Base-by-base conservation (phyloP, 2,329 filamentous ascomycete genomes). In the Penicillium sp. region DNA sequence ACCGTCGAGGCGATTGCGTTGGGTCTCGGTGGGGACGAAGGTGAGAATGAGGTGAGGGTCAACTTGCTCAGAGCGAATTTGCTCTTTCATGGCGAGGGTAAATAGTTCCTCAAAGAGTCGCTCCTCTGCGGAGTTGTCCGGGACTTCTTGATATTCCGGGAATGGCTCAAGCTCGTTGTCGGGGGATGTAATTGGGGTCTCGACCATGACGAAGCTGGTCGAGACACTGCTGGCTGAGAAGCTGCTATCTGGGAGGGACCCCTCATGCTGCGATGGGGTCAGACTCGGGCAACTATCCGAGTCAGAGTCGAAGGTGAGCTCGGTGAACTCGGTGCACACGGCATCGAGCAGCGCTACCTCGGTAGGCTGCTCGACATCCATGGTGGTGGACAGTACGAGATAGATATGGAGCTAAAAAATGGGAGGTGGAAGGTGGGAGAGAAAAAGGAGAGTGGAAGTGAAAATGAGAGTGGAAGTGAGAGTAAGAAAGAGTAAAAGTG, bases 61-160 rank as follows among this genome's bases (percentile, higher is more conserved):
- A 6, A 62, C 40, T 1, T 54, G 28, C 14, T 36, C 18, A 22
- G 45, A 50, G 1, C 51, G 56, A 22, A 56, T 54, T 4, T 54
- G 43, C 6, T 56, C 55, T n/a, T 61, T 56, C 16, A 55, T 46
- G 3, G 57, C 54, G 29, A 54, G 60, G 5, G 47, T 48, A 23
- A 65, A 43, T 3, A 62, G 60, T 11, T 52, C 45, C n/a, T 61
- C 56, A 4, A 49, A 42, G 6, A 32, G 37, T 11, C 45, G 40
- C 22, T 63, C 48, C 4, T 44, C 34, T 2, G 35, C 24, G 3
- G 42, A 18, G 2, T 16, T 23, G 20, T 57, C 50, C 35, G 50
- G 54, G 7, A 44, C 45, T 20, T 59, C 52, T 32, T 59, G 45
- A 39, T 63, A 65, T 9, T 59, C 58, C 0, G 62, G 62, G 16